These are phyloP conservation scores for Penicillium subrubescens DNA, from an alignment of 495 filamentous ascomycete genomes.

Conservation along the genomic window DNA sequence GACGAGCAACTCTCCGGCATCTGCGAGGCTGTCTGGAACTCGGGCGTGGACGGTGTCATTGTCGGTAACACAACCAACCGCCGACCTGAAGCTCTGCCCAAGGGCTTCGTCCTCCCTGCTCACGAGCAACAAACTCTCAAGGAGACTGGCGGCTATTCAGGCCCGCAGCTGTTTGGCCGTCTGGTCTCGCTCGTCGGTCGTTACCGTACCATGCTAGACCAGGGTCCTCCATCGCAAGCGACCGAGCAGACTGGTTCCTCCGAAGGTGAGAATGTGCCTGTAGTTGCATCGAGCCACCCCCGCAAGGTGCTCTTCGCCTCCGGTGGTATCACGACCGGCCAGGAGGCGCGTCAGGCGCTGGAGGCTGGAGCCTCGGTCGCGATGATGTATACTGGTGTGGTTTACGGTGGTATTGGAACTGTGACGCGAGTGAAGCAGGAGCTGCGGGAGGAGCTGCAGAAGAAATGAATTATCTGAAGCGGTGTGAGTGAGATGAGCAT, in stretches of 20 bases:
- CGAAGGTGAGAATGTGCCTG: conserved; percentile 15
- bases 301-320: conserved; percentile 90
- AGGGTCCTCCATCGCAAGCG: conserved; percentile 28
- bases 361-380: conserved; percentile 86
- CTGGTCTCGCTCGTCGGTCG: conserved; percentile 74
- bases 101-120: conserved; percentile 60
- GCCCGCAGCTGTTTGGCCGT: conserved; percentile 79
- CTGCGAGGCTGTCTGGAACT: conserved; percentile 78
- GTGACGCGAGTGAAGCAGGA: conserved; percentile 85
- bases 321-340: conserved; percentile 84
- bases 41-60: conserved; percentile 90
- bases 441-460: conserved; percentile 63
- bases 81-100: conserved; percentile 67
- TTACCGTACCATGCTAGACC: conserved; percentile 76
- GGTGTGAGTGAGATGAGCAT: conserved; percentile 4
- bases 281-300: conserved; percentile 23
- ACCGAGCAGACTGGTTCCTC: conserved; percentile 13
- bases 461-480: conserved; percentile 22
- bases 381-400: conserved; percentile 80
- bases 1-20: conserved; percentile 82
- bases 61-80: conserved; percentile 97
- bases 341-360: conserved; percentile 74
- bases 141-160: conserved; percentile 88
- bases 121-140: conserved; percentile 67
- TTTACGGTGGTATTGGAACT: conserved; percentile 84